These are phyloP conservation scores for Cadophora sp. DNA, from an alignment of 2,329 filamentous ascomycete species.

Conservation along the genomic window DNA sequence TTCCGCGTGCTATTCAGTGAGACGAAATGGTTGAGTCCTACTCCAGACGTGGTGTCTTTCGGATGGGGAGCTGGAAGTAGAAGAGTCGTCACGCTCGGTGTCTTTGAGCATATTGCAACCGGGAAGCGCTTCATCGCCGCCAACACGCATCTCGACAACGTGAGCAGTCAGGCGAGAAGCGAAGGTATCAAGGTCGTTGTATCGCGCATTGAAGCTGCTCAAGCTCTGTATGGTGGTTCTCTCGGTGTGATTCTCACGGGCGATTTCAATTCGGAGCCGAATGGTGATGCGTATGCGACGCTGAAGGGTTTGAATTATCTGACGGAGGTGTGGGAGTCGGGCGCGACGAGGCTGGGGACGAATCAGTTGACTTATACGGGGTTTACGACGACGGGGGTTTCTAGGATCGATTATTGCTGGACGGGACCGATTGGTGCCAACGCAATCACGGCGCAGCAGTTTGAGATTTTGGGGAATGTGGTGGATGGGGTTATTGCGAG, in stretches of 20 bases:
- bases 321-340: slow-evolving; percentile 13
- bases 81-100: slow-evolving; percentile 8
- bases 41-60: slow-evolving; percentile 7
- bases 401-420: slow-evolving; percentile 16
- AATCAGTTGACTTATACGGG: slow-evolving; percentile 19
- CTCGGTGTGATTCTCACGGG: background rate
- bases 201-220: slow-evolving; percentile 6
- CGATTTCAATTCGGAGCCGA: slow-evolving; percentile 13
- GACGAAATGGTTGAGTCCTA: slow-evolving; percentile 16
- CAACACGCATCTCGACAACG: slow-evolving; percentile 13
- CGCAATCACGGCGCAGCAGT: slow-evolving; percentile 1
- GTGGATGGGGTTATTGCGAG: slow-evolving; percentile 10
- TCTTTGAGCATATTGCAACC: slow-evolving; percentile 9
- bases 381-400: slow-evolving; percentile 5
- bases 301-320: background rate
- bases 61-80: slow-evolving; percentile 12
- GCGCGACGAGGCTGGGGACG: background rate
- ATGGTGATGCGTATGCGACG: slow-evolving; percentile 13
- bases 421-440: background rate
- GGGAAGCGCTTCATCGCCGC: slow-evolving; percentile 11
- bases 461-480: slow-evolving; percentile 14
- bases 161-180: background rate
- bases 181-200: slow-evolving; percentile 18
- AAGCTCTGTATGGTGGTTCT: background rate
- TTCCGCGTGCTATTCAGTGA: slow-evolving; percentile 6